Base-by-base conservation (phyloP, 148 eudicot species). In the Nyssa sinensis region DNA sequence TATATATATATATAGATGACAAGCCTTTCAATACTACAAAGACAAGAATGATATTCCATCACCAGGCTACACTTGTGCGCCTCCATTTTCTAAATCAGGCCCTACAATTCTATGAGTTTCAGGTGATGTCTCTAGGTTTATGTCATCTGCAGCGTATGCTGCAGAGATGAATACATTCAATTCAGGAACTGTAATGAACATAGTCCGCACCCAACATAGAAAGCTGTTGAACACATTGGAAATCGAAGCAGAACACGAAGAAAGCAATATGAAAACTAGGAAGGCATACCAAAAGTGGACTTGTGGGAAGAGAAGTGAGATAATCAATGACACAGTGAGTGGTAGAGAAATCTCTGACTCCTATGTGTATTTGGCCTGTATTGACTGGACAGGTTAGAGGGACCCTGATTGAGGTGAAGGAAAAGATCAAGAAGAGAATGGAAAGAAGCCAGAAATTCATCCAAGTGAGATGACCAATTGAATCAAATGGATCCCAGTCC, bases 401-500 rank as follows among this genome's bases (percentile, higher is more conserved):
- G 17, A 66, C 5, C 5, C 6, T 66, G 8, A 66, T 2, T 16
- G 69, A 66, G 69, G 24, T 55, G 1, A n/a, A 55, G 7, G 23
- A 66, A 51, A 66, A 37, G 13, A 12, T 2, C n/a, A n/a, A 4
- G n/a, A 31, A 63, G n/a, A 63, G 66, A 29, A 17, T 31, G 69
- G 47, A 19, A 51, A 37, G 51, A 37, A 66, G 53, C 69, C 28
- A 37, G 37, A 37, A 8, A 3, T 32, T 35, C 1, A 24, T n/a
- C n/a, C n/a, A n/a, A n/a, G 69, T 35, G 69, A 66, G 29, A n/a
- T 66, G 24, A 37, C 49, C 51, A 23, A 35, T 35, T 39, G 28
- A 19, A 13, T 66, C 49, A 23, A 32, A 65, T 65, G 69, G 69
- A 35, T 65, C 69, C 69, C 69, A 65, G 35, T 34, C 47, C 49